Conservation (phyloP, 305 asterid species). For the Ajuga reptans region DNA sequence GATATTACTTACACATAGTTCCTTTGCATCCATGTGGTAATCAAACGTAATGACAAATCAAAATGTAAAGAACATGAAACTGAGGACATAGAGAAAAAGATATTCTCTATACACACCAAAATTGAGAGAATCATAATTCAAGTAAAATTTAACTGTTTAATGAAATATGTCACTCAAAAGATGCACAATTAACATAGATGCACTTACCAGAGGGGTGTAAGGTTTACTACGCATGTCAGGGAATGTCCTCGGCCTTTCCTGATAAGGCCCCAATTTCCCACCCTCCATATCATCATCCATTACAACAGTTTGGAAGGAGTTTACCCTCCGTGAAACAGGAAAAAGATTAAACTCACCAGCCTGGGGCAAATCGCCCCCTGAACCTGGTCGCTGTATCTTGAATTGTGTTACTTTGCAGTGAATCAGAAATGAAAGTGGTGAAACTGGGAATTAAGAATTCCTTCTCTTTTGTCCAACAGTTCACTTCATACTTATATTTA, state of each 20-base stretch:
- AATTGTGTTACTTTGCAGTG: conserved; percentile 16
- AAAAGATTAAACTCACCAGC: conserved; percentile 48
- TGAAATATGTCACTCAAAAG: neutral
- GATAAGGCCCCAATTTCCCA: conserved; percentile 69
- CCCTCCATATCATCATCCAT: conserved; percentile 91
- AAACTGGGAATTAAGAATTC: neutral
- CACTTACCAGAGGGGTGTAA: conserved; percentile 75
- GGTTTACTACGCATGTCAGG: conserved; percentile 88
- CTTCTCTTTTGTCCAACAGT: conserved; percentile 14
- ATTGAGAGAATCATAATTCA: neutral
- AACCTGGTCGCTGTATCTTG: conserved; percentile 69
- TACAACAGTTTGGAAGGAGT: conserved; percentile 68
- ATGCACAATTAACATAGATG: conserved; percentile 2
- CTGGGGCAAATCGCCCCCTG: conserved; percentile 89
- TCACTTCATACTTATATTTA: neutral
- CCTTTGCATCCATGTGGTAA: neutral
- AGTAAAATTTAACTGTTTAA: neutral
- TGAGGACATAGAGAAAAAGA: neutral
- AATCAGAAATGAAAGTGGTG: conserved; percentile 18
- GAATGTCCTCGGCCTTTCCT: conserved; percentile 71
- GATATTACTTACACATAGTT: neutral
- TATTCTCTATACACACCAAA: neutral
- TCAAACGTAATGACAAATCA: neutral
- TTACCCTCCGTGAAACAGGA: conserved; percentile 68
- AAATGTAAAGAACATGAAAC: conserved; percentile 18